Conservation (phyloP, 1,284 basidiomycete species). For the Moesziomyces sp. region DNA sequence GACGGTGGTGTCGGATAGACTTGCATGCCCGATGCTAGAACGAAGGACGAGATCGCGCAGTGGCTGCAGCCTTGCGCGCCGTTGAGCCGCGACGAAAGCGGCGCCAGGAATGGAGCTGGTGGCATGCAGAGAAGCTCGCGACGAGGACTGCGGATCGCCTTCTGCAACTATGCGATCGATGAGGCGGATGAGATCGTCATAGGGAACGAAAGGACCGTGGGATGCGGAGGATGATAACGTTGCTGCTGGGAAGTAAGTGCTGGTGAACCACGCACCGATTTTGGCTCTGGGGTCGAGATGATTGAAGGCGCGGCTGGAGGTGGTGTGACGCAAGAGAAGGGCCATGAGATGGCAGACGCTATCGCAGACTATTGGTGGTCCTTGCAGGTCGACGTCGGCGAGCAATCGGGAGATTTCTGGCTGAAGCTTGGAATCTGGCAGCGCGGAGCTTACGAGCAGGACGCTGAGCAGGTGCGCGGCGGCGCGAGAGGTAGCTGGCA, state of each 20-base stretch:
- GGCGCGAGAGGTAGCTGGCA: conserved; percentile 19
- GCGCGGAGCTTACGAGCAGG: conserved; percentile 6
- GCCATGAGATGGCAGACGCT: conserved; percentile 38
- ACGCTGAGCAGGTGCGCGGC: conserved; percentile 24
- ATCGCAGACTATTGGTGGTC: conserved; percentile 34
- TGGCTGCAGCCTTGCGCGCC: conserved; percentile 10
- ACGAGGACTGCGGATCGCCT: not conserved
- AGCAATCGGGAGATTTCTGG: conserved; percentile 23
- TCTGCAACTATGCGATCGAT: conserved; percentile 18
- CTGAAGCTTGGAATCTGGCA: conserved; percentile 7
- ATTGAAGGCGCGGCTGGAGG: conserved; percentile 17
- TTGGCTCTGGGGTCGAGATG: conserved; percentile 28
- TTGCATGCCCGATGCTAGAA: not conserved
- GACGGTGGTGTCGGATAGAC: not conserved
- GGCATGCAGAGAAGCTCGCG: not conserved
- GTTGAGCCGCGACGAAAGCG: not conserved
- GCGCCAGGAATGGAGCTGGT: not conserved
- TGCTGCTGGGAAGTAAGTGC: conserved; percentile 14
- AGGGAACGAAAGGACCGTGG: conserved; percentile 2
- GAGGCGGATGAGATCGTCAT: conserved; percentile 18
- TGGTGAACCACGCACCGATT: conserved; percentile 34
- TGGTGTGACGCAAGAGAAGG: conserved; percentile 10
- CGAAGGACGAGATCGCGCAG: conserved; percentile 16
- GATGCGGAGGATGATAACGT: conserved; percentile 3
- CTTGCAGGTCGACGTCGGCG: conserved; percentile 41